Conservation (phyloP, 31 red algal species). For the Bonnemaisonia californica region DNA sequence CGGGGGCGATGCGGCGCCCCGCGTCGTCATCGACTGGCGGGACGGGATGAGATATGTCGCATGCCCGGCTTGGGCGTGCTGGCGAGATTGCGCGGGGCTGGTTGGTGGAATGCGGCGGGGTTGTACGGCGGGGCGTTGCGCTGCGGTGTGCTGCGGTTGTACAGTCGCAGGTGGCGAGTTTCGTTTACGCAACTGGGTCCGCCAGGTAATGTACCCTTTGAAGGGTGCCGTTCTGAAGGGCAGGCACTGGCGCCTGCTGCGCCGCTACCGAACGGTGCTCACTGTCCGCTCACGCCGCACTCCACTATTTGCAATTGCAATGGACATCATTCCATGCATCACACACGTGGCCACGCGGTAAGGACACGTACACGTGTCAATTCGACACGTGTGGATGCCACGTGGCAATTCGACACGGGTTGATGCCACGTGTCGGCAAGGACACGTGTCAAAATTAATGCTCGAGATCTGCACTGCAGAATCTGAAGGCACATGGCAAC, state of each 20-base stretch:
- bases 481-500: neutral
- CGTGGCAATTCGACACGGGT: neutral
- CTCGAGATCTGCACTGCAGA: neutral
- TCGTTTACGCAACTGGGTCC: neutral
- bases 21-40: constrained; percentile 11
- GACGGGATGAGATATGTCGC: neutral
- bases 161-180: too few species aligned
- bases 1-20: neutral
- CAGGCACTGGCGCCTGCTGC: too few species aligned
- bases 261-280: too few species aligned
- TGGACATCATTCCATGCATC: neutral
- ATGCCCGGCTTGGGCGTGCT: neutral
- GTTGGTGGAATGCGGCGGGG: neutral
- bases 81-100: neutral
- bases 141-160: too few species aligned
- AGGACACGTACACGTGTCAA: neutral
- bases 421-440: neutral
- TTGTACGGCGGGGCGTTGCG: too few species aligned
- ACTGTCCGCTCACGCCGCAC: too few species aligned
- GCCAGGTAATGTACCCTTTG: neutral
- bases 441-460: neutral
- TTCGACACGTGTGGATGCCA: neutral
- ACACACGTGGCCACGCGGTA: neutral
- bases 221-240: too few species aligned
- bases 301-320: neutral